Evolutionary conservation across 2,329 filamentous ascomycete genomes (phyloP).

Genomic region (Purpureocillium lavendulum): DNA sequence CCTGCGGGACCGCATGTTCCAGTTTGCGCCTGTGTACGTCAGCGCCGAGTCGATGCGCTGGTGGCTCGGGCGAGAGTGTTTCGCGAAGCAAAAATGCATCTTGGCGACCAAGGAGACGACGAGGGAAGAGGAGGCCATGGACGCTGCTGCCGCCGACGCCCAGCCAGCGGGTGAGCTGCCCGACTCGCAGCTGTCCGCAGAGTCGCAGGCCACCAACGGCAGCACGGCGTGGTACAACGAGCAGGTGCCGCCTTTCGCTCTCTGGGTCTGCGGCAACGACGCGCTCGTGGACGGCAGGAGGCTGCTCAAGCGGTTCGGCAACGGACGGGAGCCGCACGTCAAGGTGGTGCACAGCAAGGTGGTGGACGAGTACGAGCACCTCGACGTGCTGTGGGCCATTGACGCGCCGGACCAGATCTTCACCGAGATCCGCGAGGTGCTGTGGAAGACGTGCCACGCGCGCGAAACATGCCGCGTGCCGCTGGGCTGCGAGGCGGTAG

Average conservation of each 20-base stretch:
- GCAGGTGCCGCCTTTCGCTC: conserved; percentile 70
- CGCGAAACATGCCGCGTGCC: conserved; percentile 54
- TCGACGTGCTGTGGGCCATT: conserved; percentile 94
- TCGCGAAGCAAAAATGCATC: conserved; percentile 73
- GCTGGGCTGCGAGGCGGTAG: conserved; percentile 44
- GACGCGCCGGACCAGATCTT: conserved; percentile 80
- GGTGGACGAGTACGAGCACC: conserved; percentile 82
- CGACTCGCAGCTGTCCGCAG: not conserved
- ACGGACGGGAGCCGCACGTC: conserved; percentile 73
- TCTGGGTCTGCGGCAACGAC: conserved; percentile 83
- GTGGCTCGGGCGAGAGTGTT: conserved; percentile 88
- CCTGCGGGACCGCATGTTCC: conserved; percentile 75
- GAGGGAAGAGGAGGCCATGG: conserved; percentile 54
- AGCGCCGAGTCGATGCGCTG: conserved; percentile 86
- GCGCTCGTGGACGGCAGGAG: conserved; percentile 74
- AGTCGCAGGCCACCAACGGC: conserved; percentile 23
- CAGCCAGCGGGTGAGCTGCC: not conserved
- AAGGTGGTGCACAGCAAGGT: conserved; percentile 73
- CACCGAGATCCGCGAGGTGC: conserved; percentile 66
- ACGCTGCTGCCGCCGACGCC: conserved; percentile 1
- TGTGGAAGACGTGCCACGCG: conserved; percentile 68
- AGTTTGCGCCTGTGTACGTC: conserved; percentile 86
- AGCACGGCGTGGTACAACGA: conserved; percentile 74
- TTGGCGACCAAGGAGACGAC: conserved; percentile 67
- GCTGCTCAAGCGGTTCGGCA: conserved; percentile 65